These are phyloP conservation scores for Paracamarosporium sp. DNA, from an alignment of 2,329 filamentous ascomycete genomes.

Conservation along the genomic window DNA sequence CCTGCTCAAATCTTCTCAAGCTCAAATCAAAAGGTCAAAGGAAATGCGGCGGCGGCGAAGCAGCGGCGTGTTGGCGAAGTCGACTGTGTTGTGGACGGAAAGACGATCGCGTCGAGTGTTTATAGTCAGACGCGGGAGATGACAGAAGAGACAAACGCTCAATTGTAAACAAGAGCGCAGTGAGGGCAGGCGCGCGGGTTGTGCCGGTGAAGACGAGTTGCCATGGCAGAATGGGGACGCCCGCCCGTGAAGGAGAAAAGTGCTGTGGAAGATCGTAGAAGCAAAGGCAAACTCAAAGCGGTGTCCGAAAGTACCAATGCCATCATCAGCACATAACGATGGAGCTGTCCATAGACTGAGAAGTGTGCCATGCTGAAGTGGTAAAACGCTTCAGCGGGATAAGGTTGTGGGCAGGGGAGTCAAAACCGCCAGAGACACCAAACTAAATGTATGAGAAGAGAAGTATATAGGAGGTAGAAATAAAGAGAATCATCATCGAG, in stretches of 20 bases:
- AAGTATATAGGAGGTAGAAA: not conserved
- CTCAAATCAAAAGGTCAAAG: not conserved
- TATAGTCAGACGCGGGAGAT: not conserved
- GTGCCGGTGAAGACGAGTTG: not conserved
- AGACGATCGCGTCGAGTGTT: not conserved
- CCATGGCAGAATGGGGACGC: not conserved
- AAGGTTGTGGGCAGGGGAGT: too few species aligned
- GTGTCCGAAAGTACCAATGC: not conserved
- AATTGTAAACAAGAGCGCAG: not conserved
- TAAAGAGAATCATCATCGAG: not conserved
- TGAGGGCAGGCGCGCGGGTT: not conserved
- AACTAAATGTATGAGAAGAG: too few species aligned
- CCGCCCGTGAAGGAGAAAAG: not conserved
- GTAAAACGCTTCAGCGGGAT: too few species aligned
- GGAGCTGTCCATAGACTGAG: too few species aligned
- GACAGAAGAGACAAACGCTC: not conserved
- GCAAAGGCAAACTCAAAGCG: not conserved
- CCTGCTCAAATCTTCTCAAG: not conserved
- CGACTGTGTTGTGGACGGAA: not conserved
- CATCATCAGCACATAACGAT: not conserved
- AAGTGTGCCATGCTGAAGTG: too few species aligned
- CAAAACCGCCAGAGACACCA: too few species aligned
- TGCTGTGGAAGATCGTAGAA: not conserved
- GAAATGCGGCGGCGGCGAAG: not conserved
- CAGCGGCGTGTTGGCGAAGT: not conserved